Percentiles rank a stretch among this genome's conserved stretches.
Evolutionary conservation across 2,329 filamentous ascomycete species (phyloP).

Genomic region (Tolypocladium pustulatum): DNA sequence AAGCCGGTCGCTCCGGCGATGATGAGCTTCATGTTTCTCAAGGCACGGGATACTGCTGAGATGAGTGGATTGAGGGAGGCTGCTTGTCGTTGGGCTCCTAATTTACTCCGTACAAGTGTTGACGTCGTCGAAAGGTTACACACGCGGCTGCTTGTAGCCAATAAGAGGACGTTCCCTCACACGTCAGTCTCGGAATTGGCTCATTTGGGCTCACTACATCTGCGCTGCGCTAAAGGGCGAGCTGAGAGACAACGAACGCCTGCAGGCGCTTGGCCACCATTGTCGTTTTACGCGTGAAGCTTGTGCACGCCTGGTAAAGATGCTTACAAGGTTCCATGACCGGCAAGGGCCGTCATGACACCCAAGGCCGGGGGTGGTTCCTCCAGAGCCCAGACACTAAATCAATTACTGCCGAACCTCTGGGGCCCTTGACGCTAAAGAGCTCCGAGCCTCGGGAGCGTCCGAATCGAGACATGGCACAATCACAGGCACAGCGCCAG

Average conservation of each 20-base stretch:
- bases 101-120: no score
- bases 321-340: neutral
- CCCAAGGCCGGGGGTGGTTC: no score
- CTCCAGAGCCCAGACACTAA: no score
- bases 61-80: no score
- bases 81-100: no score
- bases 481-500: neutral
- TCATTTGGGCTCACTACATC: neutral
- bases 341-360: neutral
- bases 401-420: neutral
- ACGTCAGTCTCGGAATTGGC: neutral
- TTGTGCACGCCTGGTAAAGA: no score
- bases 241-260: neutral
- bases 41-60: neutral
- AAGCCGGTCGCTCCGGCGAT: conserved; percentile 31
- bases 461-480: neutral
- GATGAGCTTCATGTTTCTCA: conserved; percentile 30
- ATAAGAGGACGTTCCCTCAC: neutral
- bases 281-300: no score
- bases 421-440: neutral
- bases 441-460: neutral
- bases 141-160: neutral
- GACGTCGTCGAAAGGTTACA: no score
- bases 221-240: neutral
- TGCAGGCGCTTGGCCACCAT: no score